Conservation (phyloP, 2,329 filamentous ascomycete genomes). For the Hymenoscyphus salicellus region DNA sequence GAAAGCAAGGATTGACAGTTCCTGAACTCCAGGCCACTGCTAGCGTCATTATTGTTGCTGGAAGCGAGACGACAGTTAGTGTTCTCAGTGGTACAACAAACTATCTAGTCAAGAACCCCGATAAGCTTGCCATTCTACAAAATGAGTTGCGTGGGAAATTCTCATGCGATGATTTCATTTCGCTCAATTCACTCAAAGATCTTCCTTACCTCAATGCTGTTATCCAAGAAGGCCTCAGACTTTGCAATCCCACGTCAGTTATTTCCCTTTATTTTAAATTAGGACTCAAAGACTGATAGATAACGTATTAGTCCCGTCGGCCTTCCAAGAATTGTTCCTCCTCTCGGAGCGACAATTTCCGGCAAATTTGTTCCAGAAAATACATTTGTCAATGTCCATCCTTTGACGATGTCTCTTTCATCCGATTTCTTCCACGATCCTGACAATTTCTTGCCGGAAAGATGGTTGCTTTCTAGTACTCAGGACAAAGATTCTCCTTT, state of each 20-base stretch:
- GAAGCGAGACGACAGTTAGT: conserved; percentile 22
- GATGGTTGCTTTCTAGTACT: conserved; percentile 21
- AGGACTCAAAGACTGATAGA: not conserved
- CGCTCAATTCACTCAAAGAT: conserved; percentile 29
- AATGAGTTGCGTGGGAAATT: conserved; percentile 43
- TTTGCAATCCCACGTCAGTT: conserved; percentile 36
- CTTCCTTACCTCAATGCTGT: conserved; percentile 43
- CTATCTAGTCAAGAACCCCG: conserved; percentile 34
- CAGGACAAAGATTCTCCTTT: conserved; percentile 24
- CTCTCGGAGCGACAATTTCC: not conserved
- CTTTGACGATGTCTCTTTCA: conserved; percentile 8
- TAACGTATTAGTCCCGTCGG: conserved; percentile 1
- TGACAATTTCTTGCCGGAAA: conserved; percentile 18
- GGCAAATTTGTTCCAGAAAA: conserved; percentile 9
- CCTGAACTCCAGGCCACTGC: conserved; percentile 39
- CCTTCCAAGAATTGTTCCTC: conserved; percentile 9
- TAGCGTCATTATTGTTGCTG: conserved; percentile 35
- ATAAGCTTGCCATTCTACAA: conserved; percentile 33
- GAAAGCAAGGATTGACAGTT: conserved; percentile 7
- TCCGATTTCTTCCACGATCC: conserved; percentile 14
- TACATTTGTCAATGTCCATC: conserved; percentile 12
- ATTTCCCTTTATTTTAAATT: not conserved
- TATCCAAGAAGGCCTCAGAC: conserved; percentile 42
- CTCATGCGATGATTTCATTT: conserved; percentile 39
- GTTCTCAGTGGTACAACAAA: conserved; percentile 16